A percentile compares a stretch with the other conserved stretches of the same genome.
These are phyloP conservation scores for Malania oleifera DNA, from an alignment of 164 flowering plant species.

Conservation along the genomic window DNA sequence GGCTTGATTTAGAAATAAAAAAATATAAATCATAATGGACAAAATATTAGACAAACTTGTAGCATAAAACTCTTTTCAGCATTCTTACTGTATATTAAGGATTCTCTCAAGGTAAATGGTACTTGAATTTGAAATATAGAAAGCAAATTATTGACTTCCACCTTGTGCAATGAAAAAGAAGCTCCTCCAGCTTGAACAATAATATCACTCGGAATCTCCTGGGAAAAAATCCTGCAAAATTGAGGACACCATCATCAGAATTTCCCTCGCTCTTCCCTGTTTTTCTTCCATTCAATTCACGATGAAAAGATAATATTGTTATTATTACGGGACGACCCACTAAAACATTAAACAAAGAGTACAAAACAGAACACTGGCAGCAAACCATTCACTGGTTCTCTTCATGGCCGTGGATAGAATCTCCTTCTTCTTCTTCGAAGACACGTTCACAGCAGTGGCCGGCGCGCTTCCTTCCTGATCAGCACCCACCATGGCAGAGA, in stretches of 20 bases:
- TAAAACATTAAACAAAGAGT: conserved; percentile 1
- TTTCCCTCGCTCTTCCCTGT: conserved; percentile 1
- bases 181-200: conserved; percentile 60
- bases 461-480: conserved; percentile 26
- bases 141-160: conserved; percentile 13
- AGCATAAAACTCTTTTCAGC: no score
- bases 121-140: background rate
- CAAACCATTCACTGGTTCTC: conserved; percentile 87
- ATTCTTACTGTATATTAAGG: no score
- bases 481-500: conserved; percentile 38
- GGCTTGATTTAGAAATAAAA: background rate
- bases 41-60: no score
- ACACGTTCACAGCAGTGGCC: conserved; percentile 28
- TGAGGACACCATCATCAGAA: conserved; percentile 10
- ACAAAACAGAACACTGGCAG: background rate
- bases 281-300: no score
- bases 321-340: background rate
- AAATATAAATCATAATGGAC: background rate
- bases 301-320: no score
- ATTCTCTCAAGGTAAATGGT: background rate
- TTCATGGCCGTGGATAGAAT: conserved; percentile 66
- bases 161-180: conserved; percentile 88
- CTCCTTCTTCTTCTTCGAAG: conserved; percentile 57
- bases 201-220: conserved; percentile 86
- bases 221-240: conserved; percentile 83